Evolutionary conservation across 23 red algal species (phyloP), one percentile per base, ranked within the genome.

Genomic region (Chondrus crispus): DNA sequence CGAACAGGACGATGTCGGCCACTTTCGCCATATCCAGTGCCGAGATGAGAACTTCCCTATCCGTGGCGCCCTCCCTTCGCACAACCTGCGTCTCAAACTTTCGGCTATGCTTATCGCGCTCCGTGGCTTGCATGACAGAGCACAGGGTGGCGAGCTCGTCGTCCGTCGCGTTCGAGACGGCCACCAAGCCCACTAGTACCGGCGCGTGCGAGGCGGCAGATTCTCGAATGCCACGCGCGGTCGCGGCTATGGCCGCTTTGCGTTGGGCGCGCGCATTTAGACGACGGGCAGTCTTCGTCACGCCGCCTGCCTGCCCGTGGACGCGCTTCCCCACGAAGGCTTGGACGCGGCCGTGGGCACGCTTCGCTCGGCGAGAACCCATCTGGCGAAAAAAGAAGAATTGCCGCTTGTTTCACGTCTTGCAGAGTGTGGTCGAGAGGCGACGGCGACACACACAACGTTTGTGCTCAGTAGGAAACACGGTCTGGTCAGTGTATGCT

Each of bases 21-120:
- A 95, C 93, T 32, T 89, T 95, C 5, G 74, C 93, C 41, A 72
- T 36, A 41, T 95, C 93, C 64, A 95, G 66, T 10, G 80, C 79
- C 14, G 80, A 64, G 37, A 85, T 64, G 35, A 94, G 54, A 37
- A 85, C 71, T 29, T 85, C 80, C 40, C 91, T 26, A 20, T 85
- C 68, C 18, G 13, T 55, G 36, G 38, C 63, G 5, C 70, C 91
- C 16, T 68, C 91, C 43, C 88, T 20, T 43, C 35, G 26, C n/a
- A 82, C 29, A 2, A 82, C 74, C 55, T 24, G 38, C 18, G 77
- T 74, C 55, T 82, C 88, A 1, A 82, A 91, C 9, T 68, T 35
- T n/a, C 55, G 74, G n/a, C 32, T 47, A 8, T 46, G 39, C 35
- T 81, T 82, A 32, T 74, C 88, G n/a, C 36, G 53, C 73, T 46